These are phyloP conservation scores for Colletotrichum truncatum DNA, from an alignment of 2,329 filamentous ascomycete genomes.

Conservation along the genomic window DNA sequence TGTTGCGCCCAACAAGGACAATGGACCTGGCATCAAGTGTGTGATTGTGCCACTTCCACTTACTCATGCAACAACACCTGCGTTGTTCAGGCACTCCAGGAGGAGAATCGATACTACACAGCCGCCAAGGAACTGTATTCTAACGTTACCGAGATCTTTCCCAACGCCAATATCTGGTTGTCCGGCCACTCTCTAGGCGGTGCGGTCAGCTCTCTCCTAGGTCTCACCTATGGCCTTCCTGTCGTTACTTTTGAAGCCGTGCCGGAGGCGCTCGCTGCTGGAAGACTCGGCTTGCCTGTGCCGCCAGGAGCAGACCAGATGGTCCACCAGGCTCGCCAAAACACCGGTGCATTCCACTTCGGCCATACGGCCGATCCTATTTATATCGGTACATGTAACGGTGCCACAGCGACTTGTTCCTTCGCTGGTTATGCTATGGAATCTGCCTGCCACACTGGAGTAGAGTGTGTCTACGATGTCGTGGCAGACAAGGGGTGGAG, in stretches of 20 bases:
- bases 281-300: constrained; percentile 83
- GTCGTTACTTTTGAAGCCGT: constrained; percentile 94
- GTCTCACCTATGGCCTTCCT: constrained; percentile 89
- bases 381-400: constrained; percentile 93
- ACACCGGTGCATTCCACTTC: constrained; percentile 87
- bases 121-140: constrained; percentile 89
- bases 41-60: constrained; percentile 87
- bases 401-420: constrained; percentile 87
- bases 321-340: constrained; percentile 74
- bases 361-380: constrained; percentile 96
- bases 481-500: constrained; percentile 93
- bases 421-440: constrained; percentile 95
- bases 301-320: constrained; percentile 81
- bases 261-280: constrained; percentile 87
- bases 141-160: constrained; percentile 91
- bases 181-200: constrained; percentile 93
- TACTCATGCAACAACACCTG: constrained; percentile 95
- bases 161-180: constrained; percentile 85
- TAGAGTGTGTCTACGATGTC: constrained; percentile 91
- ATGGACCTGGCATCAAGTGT: constrained; percentile 90
- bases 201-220: constrained; percentile 86
- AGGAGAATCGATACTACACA: constrained; percentile 92
- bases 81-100: constrained; percentile 75
- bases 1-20: constrained; percentile 95
- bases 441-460: constrained; percentile 88